Evolutionary conservation across 1,284 basidiomycete species (phyloP).

Genomic region (Takashimella tepidaria): DNA sequence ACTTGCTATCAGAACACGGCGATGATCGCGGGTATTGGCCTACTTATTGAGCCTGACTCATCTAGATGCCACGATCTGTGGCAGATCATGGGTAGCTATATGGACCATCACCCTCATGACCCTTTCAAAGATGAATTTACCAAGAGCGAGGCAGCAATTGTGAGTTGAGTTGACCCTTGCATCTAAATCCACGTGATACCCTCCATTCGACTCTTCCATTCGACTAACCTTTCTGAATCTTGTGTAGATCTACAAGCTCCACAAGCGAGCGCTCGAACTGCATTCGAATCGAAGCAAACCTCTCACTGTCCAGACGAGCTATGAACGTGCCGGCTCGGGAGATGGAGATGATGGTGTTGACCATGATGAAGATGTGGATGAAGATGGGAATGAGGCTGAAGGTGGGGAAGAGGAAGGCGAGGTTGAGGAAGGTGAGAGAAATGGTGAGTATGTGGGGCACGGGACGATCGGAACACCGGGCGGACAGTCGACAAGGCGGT

Average conservation of each 20-base stretch:
- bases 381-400: not conserved
- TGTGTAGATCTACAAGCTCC: slow-evolving; percentile 40
- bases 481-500: too few relatives aligned
- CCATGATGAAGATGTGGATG: not conserved
- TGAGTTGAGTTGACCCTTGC: too few relatives aligned
- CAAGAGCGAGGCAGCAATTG: slow-evolving; percentile 42
- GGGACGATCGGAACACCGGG: too few relatives aligned
- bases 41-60: slow-evolving; percentile 36
- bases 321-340: not conserved
- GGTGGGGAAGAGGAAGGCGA: too few relatives aligned
- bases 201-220: too few relatives aligned
- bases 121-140: slow-evolving; percentile 37
- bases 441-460: too few relatives aligned
- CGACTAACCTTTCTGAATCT: not conserved
- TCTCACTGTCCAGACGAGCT: not conserved
- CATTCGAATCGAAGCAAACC: slow-evolving; percentile 5
- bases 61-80: slow-evolving; percentile 36
- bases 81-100: slow-evolving; percentile 34
- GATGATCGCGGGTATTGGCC: slow-evolving; percentile 44
- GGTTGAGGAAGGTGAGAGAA: too few relatives aligned
- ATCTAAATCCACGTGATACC: too few relatives aligned
- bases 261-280: slow-evolving; percentile 32
- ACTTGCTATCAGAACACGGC: slow-evolving; percentile 34
- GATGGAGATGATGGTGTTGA: not conserved
- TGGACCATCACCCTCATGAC: slow-evolving; percentile 35